These are phyloP conservation scores for Hortaea werneckii DNA, from an alignment of 2,329 filamentous ascomycete genomes.

Conservation along the genomic window DNA sequence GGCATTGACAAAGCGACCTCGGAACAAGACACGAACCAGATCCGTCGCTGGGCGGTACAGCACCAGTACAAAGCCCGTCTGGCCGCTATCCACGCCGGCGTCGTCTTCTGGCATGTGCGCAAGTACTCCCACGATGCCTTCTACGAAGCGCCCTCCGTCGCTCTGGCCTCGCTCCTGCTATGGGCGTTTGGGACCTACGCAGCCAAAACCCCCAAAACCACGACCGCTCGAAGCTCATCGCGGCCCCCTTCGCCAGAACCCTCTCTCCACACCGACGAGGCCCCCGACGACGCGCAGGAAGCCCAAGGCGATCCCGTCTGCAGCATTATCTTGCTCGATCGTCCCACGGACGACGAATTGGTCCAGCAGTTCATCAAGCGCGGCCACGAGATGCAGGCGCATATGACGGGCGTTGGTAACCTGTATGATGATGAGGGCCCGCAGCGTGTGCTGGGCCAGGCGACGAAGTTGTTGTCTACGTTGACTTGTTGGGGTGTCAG, in stretches of 20 bases:
- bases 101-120: conserved; percentile 43
- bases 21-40: neutral
- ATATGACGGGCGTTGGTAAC: conserved; percentile 45
- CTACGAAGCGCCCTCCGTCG: conserved; percentile 56
- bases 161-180: conserved; percentile 54
- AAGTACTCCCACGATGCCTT: conserved; percentile 40
- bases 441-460: neutral
- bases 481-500: neutral
- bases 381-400: conserved; percentile 41
- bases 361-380: conserved; percentile 46
- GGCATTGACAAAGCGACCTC: no score
- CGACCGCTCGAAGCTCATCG: no score
- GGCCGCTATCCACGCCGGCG: conserved; percentile 45
- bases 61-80: conserved; percentile 49
- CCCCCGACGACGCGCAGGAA: neutral
- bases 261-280: no score
- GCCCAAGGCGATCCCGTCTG: conserved; percentile 1
- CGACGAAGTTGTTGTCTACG: neutral
- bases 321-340: conserved; percentile 42
- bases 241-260: no score
- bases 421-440: neutral
- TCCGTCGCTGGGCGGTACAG: conserved; percentile 40
- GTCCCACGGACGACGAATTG: conserved; percentile 48
- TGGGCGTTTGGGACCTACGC: conserved; percentile 46
- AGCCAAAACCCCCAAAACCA: no score